Base-by-base conservation (phyloP, 768 basidiomycete species). In the Podaxis sp. region DNA sequence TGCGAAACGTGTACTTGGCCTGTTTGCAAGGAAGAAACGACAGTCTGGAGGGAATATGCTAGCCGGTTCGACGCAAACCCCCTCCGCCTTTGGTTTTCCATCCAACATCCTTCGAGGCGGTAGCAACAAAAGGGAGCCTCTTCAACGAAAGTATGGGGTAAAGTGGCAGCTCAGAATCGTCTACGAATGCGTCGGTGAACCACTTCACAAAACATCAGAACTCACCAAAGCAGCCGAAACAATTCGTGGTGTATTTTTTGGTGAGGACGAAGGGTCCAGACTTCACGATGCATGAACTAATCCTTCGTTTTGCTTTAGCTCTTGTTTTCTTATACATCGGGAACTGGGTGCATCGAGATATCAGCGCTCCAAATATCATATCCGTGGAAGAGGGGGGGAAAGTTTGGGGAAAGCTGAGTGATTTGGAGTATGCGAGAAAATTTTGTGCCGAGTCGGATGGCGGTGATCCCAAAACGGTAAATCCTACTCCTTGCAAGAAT, bases 371-470 rank as follows among this genome's bases (percentile, higher is more conserved):
- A 3, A 58, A 58, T 13, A 51, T 63, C 22, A 37, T 63, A 13
- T 6, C 49, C 0, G 28, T 28, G n/a, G 50, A 11, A 37, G 56
- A 11, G 13, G 33, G 3, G 1, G 56, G 17, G 7, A 15, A 11
- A 3, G 12, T n/a, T 10, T 15, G n/a, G 6, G 56, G 48, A 15
- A 63, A 63, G 46, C 33, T 63, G 15, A 33, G 33, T 15, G 56
- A 63, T 22, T 46, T 58, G 6, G 62, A 58, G 20, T 58, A 50
- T 38, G 62, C 56, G 17, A 63, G 58, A 26, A n/a, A 36, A 13
- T 63, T 30, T 33, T 33, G 37, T 6, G 3, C 28, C 6, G 17
- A 20, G 22, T 24, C 8, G 4, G 17, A 24, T 15, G 22, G 36
- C 33, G 15, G 28, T 3, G 56, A 49, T 17, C 22, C 53, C 1